These are phyloP conservation scores for Pyrenochaeta sp. DNA, from an alignment of 2,329 filamentous ascomycete species.

Conservation along the genomic window DNA sequence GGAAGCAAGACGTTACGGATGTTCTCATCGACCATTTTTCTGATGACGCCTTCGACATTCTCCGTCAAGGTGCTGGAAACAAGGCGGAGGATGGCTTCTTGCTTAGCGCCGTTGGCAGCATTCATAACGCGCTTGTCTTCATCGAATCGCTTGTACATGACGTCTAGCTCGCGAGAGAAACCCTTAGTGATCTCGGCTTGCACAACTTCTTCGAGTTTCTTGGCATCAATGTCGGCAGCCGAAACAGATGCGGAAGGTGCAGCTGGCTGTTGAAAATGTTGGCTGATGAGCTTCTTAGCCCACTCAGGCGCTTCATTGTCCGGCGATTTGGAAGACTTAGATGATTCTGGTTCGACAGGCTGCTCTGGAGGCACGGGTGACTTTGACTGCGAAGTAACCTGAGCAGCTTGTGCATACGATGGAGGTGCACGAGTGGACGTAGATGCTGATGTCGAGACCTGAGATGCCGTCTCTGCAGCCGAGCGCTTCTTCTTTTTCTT, in stretches of 20 bases:
- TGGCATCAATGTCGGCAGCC: constrained; percentile 56
- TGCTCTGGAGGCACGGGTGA: constrained; percentile 38
- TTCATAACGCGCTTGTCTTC: constrained; percentile 74
- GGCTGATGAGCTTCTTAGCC: constrained; percentile 46
- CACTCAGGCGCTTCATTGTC: constrained; percentile 46
- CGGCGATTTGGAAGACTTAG: constrained; percentile 25
- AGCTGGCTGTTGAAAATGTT: constrained; percentile 33
- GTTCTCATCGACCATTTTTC: constrained; percentile 77
- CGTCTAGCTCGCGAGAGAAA: constrained; percentile 59
- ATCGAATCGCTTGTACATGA: constrained; percentile 68
- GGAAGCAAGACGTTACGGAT: constrained; percentile 81
- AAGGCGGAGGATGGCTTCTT: constrained; percentile 73
- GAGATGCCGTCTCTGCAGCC: constrained; percentile 56
- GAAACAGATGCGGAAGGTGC: constrained; percentile 22
- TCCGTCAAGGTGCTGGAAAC: constrained; percentile 74
- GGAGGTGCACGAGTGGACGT: constrained; percentile 31
- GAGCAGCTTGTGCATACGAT: constrained; percentile 54
- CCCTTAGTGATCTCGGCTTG: constrained; percentile 58
- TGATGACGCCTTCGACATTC: constrained; percentile 78
- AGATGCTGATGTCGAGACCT: constrained; percentile 46
- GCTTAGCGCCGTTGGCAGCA: constrained; percentile 69
- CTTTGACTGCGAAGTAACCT: constrained; percentile 39
- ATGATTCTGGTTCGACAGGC: constrained; percentile 18
- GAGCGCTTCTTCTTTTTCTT: constrained; percentile 75
- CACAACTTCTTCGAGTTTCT: constrained; percentile 61